Evolutionary conservation across 1,284 basidiomycete genomes (phyloP), one percentile per base, ranked within the genome.

Genomic region (Fomitopsis betulina): DNA sequence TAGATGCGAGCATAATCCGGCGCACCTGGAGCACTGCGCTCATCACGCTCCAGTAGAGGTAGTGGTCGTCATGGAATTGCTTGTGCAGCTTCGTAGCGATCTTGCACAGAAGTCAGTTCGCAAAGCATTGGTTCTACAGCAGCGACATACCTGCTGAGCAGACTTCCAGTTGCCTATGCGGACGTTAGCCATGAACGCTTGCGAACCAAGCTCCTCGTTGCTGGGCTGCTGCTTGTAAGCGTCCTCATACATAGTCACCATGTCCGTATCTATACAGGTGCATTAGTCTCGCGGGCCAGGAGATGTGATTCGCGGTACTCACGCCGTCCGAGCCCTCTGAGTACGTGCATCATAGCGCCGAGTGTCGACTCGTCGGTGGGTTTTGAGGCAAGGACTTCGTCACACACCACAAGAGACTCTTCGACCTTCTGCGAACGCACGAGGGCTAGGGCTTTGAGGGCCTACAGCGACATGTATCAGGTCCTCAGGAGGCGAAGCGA

Each of bases 11-110:
- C 9, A 23, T 35, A 23, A 43, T 5, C 21, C 10, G 25, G 67
- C 73, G 37, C 37, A 87, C 89, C 80, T 91, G 91, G n/a, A 94
- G 82, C 39, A 93, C 78, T 10, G 89, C 84, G 61, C 88, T 83
- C 65, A 91, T 86, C 30, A 91, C 82, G 61, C 82, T 88, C 92
- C 91, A 95, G 71, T 90, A 94, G 43, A 93, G 73, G 70, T 91
- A 94, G 50, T 86, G 80, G 56, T 91, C 88, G 30, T 89, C 84
- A 58, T 86, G 82, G 68, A 92, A 91, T 62, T 86, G 83, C 65
- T 88, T 91, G 74, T 86, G 79, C 83, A 93, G 84, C 67, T 83
- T 85, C 8, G 86, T 86, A n/a, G 89, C 84, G 61, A 87, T 78
- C 87, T 89, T 63, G 30, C 21, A 23, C 52, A 35, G 19, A 19